Percentiles rank a stretch among this genome's conserved stretches.
phyloP scores from a whole-genome alignment of 2,329 filamentous ascomycete species.

The Thyridium curvatum region DNA sequence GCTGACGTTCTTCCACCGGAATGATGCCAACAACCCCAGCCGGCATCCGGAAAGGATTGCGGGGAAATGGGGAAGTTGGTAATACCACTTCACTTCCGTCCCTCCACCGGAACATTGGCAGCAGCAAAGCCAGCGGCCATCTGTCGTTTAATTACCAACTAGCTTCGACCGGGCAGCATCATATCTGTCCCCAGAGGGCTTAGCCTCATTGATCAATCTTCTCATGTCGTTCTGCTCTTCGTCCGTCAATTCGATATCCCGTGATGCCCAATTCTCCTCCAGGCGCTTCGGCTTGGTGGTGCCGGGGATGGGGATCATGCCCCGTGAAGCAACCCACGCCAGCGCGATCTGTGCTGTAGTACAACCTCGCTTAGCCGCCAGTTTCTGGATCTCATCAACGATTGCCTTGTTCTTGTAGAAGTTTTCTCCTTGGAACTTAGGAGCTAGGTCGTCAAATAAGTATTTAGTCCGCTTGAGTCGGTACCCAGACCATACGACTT shows the following conservation, averaged over 20 bases:
- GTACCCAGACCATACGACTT: slow-evolving; percentile 14
- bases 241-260: slow-evolving; percentile 23
- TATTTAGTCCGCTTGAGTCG: no score
- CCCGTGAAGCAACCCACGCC: slow-evolving; percentile 23
- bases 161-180: slow-evolving; percentile 1
- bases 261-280: slow-evolving; percentile 19
- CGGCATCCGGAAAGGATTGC: no score
- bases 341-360: slow-evolving; percentile 23
- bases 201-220: slow-evolving; percentile 23
- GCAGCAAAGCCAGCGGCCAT: no score
- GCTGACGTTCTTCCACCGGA: no score
- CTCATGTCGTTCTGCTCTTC: slow-evolving; percentile 26
- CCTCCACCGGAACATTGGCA: no score
- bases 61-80: no score
- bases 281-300: slow-evolving; percentile 1
- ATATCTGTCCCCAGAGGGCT: slow-evolving; percentile 27
- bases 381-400: slow-evolving; percentile 31
- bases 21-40: no score
- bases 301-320: slow-evolving; percentile 3
- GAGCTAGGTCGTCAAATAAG: no score
- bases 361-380: slow-evolving; percentile 26
- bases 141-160: slow-evolving; percentile 1
- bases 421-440: slow-evolving; percentile 34
- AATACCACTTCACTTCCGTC: no score
- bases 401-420: slow-evolving; percentile 36